Conservation (phyloP, 306 rosid genomes). For the Lathyrus tuberosus region DNA sequence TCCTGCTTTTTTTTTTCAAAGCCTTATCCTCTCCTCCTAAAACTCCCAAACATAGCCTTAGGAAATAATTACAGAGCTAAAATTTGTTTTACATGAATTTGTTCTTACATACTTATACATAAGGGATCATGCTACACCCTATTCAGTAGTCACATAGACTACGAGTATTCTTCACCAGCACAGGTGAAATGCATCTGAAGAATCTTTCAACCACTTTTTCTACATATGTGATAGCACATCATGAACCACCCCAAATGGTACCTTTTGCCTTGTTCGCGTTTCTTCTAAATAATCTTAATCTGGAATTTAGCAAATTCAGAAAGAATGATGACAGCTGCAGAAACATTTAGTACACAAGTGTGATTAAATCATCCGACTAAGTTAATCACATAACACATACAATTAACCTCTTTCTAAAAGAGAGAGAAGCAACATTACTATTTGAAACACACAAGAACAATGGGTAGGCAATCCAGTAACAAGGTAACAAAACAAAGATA, state of each 20-base stretch:
- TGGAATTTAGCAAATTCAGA: slow-evolving; percentile 2
- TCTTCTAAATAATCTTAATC: slow-evolving; percentile 2
- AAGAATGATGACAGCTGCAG: slow-evolving; percentile 8
- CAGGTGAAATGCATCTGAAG: background rate
- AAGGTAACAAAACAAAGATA: too few relatives aligned
- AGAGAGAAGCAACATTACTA: too few relatives aligned
- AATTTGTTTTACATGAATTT: background rate
- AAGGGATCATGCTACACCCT: slow-evolving; percentile 3
- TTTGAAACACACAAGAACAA: too few relatives aligned
- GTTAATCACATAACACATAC: background rate
- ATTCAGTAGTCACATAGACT: background rate
- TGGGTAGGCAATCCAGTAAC: too few relatives aligned
- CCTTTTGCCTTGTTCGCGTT: background rate
- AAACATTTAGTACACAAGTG: slow-evolving; percentile 5
- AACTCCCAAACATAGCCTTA: too few relatives aligned
- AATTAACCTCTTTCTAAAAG: background rate
- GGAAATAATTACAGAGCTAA: background rate
- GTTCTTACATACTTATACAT: background rate
- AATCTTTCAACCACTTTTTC: background rate
- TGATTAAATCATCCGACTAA: background rate
- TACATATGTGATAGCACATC: background rate
- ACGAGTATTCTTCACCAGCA: background rate
- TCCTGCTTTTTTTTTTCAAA: too few relatives aligned
- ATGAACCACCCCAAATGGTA: background rate
- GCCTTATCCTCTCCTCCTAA: too few relatives aligned